Evolutionary conservation across 495 filamentous ascomycete genomes (phyloP).

Genomic region (Trichoderma virens): DNA sequence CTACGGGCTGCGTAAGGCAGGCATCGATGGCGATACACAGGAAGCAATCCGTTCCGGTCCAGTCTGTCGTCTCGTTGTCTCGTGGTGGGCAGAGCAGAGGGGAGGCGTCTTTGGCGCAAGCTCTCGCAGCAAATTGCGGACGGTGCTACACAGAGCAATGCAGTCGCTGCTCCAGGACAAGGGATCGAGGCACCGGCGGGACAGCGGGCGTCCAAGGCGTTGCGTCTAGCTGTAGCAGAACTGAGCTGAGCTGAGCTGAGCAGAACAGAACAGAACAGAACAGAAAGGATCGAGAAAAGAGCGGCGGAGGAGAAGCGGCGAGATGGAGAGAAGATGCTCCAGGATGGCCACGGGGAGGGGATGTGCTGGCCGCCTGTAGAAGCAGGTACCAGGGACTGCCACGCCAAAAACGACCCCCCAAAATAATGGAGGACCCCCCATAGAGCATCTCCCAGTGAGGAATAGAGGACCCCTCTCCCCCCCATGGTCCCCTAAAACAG

Average conservation of each 20-base stretch:
- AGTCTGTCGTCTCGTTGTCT: neutral
- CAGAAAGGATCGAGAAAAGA: no score
- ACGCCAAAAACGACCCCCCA: neutral
- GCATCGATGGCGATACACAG: neutral
- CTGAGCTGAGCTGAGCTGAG: no score
- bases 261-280: no score
- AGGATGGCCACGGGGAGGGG: neutral
- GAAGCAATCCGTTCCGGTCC: neutral
- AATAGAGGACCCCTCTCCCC: no score
- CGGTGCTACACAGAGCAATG: conserved; percentile 4
- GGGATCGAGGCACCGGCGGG: neutral
- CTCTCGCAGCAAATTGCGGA: neutral
- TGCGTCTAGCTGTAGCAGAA: no score
- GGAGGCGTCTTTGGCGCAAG: neutral
- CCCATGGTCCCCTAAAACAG: conserved; percentile 8
- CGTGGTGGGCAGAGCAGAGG: neutral
- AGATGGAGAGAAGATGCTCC: neutral
- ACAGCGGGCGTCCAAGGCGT: neutral
- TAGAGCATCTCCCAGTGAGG: no score
- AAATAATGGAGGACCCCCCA: neutral
- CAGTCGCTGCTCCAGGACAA: neutral
- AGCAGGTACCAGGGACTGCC: conserved; percentile 6
- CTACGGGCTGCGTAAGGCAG: neutral
- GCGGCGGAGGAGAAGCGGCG: neutral
- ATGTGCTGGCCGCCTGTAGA: neutral